phyloP scores from a whole-genome alignment of 208 protist species.

The Phytomonas francai region DNA sequence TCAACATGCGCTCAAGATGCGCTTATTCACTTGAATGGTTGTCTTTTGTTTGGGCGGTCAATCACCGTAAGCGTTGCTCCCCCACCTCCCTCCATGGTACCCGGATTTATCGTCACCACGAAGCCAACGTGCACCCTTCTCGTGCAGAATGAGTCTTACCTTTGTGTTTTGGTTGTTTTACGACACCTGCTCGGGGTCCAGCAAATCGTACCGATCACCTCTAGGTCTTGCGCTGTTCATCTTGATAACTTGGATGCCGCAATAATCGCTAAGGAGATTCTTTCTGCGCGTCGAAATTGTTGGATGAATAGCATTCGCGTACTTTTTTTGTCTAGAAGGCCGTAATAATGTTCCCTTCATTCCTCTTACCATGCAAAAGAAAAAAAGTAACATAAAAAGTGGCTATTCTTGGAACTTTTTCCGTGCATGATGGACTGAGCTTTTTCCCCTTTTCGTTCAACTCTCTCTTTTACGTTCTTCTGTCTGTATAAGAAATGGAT shows the following conservation, averaged over 20 bases:
- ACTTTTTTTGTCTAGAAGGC: constrained; percentile 22
- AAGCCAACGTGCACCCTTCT: constrained; percentile 30
- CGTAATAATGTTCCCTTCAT: constrained; percentile 1
- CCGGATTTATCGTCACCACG: constrained; percentile 46
- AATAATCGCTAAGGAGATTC: constrained; percentile 8
- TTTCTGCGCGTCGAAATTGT: constrained; percentile 20
- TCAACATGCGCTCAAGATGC: constrained; percentile 56
- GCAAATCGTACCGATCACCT: constrained; percentile 24
- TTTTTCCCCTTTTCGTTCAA: constrained; percentile 11
- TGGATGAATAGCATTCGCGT: constrained; percentile 28
- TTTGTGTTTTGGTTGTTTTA: constrained; percentile 44
- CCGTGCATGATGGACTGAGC: not conserved
- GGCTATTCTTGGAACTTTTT: not conserved
- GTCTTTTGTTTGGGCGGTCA: constrained; percentile 42
- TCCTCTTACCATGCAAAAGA: constrained; percentile 2
- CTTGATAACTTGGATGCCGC: constrained; percentile 16
- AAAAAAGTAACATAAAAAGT: not conserved
- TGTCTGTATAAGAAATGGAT: constrained; percentile 2
- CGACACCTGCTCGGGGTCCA: constrained; percentile 38
- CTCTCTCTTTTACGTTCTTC: constrained; percentile 12
- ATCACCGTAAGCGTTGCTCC: constrained; percentile 36
- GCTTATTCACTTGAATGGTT: constrained; percentile 50
- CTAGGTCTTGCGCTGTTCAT: constrained; percentile 37
- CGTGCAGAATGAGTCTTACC: constrained; percentile 37
- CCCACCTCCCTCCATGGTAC: constrained; percentile 33